These are phyloP conservation scores for barrel medic (Medicago truncatula) DNA, from an alignment of 306 rosid genomes.

Conservation along the genomic window MtrunA17r5.0-ANR NC_053048.1:45791501-45792000, in stretches of 20 bases:
- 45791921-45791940: conserved; percentile 56
- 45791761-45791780: conserved; percentile 80
- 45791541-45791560: conserved; percentile 51
- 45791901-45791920: background rate
- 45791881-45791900: background rate
- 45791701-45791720: conserved; percentile 47
- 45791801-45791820: conserved; percentile 54
- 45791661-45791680: conserved; percentile 39
- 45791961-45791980: conserved; percentile 41
- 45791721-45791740: conserved; percentile 42
- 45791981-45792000: conserved; percentile 48
- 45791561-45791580: conserved; percentile 5
- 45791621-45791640: background rate
- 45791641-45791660: conserved; percentile 17
- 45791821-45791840: background rate
- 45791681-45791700: conserved; percentile 46
- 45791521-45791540: conserved; percentile 83
- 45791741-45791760: conserved; percentile 58
- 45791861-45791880: conserved; percentile 4
- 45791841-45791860: background rate
- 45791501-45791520: conserved; percentile 81
- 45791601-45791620: background rate
- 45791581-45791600: background rate
- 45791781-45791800: conserved; percentile 80
- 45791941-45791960: conserved; percentile 48